These are phyloP conservation scores for Botrytis paeoniae DNA, from an alignment of 2,329 filamentous ascomycete species.

Conservation along the genomic window DNA sequence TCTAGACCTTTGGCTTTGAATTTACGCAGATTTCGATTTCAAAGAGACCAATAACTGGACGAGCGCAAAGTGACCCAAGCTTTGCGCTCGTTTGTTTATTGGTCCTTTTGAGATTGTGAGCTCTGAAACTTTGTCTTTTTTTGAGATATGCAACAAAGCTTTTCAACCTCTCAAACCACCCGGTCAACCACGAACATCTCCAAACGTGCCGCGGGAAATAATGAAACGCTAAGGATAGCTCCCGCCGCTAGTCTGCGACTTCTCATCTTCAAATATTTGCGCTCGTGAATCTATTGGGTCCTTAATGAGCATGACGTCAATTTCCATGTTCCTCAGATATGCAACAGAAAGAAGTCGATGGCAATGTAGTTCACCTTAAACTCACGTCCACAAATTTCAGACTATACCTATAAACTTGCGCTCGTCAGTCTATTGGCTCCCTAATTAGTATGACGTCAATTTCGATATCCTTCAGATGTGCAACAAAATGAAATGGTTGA, in stretches of 20 bases:
- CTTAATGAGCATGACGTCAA: not conserved
- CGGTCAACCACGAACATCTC: not conserved
- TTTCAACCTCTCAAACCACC: not conserved
- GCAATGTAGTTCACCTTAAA: not conserved
- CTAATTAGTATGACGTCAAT: not conserved
- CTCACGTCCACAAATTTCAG: not conserved
- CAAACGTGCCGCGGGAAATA: not conserved
- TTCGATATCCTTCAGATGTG: not conserved
- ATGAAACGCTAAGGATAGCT: not conserved
- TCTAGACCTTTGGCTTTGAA: not conserved
- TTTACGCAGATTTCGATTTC: too few species aligned
- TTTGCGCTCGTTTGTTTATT: not conserved
- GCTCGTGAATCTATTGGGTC: not conserved
- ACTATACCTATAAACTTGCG: not conserved
- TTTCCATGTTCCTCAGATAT: not conserved
- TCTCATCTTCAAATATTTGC: not conserved
- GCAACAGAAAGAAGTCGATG: not conserved
- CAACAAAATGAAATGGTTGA: not conserved
- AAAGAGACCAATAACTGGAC: not conserved
- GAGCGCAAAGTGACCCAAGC: not conserved
- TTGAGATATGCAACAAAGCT: slow-evolving; percentile 5
- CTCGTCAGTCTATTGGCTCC: not conserved
- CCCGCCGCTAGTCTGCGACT: not conserved
- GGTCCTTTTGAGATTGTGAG: not conserved
- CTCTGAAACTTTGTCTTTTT: not conserved